Base-by-base conservation (phyloP, 192 early-diverging fungal genomes). In the Podila minutissima region DNA sequence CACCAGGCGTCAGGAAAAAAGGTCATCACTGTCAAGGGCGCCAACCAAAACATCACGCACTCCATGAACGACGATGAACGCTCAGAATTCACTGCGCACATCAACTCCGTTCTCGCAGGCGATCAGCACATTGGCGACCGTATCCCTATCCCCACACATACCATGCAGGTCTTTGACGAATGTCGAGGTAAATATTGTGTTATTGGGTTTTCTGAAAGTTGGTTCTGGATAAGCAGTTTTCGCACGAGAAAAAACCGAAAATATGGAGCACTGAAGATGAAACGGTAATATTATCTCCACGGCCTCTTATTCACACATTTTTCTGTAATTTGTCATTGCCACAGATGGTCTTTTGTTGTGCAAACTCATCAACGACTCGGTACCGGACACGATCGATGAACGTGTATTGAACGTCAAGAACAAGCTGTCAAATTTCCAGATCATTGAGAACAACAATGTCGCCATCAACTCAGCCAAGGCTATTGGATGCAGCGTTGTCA, bases 381-480 rank as follows among this genome's bases (percentile, higher is more conserved):
- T 96, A 12, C 93, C 96, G 20, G 94, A 95, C 75, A 99, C 98
- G 10, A 99, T 99, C 74, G 98, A 99, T 84, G 98, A 99, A 83
- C 96, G 98, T 82, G 98, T 98, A 35, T 86, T 99, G 59, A 98
- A 98, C 84, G 70, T 89, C 26, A 74, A 77, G 59, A 96, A 94
- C 75, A 95, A 95, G 82, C 89, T 97, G 61, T 94, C 93, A 73
- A 89, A 93, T 60, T 99, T 98, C 91, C 93, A 98, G 82, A 96
- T 98, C 87, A 97, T 94, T 10, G 98, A 99, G 88, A 99, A 99
- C 86, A 97, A 98, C 90, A 98, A 98, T 81, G 91, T 99, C n/a
- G 97, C 95, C 17, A 95, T 99, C 86, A 98, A 98, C 89, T 95
- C 94, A 53, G 97, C 97, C 72, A 99, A 99, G 84, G 98, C 97